phyloP scores from a whole-genome alignment of 2,329 filamentous ascomycete genomes.

The Eurotiales sp. region DNA sequence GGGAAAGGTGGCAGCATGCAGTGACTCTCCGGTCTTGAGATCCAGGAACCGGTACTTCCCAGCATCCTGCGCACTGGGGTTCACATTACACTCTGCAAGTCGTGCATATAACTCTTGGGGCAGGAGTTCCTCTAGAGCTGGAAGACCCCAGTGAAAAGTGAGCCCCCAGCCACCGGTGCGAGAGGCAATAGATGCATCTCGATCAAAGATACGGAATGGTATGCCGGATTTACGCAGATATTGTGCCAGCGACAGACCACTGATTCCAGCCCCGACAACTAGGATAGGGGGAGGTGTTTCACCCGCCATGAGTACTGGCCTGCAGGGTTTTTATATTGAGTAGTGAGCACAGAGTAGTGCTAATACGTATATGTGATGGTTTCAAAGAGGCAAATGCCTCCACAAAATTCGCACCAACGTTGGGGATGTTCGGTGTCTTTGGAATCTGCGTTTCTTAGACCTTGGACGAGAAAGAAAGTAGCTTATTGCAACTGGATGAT shows the following conservation, averaged over 20 bases:
- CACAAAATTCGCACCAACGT: too few relatives aligned
- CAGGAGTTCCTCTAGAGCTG: constrained; percentile 50
- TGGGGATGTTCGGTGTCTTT: too few relatives aligned
- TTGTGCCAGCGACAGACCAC: constrained; percentile 42
- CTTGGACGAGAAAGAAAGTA: too few relatives aligned
- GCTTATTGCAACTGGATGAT: too few relatives aligned
- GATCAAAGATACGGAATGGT: constrained; percentile 38
- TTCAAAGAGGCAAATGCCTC: neutral
- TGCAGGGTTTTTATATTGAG: neutral
- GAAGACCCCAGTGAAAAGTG: constrained; percentile 61
- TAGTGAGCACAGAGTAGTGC: neutral
- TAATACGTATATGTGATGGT: too few relatives aligned
- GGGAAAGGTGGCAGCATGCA: constrained; percentile 38
- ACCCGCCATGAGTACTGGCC: neutral
- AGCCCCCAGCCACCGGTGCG: constrained; percentile 59
- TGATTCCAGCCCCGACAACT: constrained; percentile 43
- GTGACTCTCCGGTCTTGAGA: constrained; percentile 48
- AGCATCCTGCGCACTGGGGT: constrained; percentile 47
- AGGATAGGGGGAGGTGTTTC: constrained; percentile 32
- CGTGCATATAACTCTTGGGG: constrained; percentile 45
- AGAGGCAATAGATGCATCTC: constrained; percentile 42
- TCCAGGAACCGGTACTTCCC: constrained; percentile 56
- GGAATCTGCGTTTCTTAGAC: too few relatives aligned
- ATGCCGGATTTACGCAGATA: constrained; percentile 31
- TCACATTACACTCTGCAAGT: constrained; percentile 52